phyloP scores from a whole-genome alignment of 148 eudicot species.

The Rhododendron henanense region DNA sequence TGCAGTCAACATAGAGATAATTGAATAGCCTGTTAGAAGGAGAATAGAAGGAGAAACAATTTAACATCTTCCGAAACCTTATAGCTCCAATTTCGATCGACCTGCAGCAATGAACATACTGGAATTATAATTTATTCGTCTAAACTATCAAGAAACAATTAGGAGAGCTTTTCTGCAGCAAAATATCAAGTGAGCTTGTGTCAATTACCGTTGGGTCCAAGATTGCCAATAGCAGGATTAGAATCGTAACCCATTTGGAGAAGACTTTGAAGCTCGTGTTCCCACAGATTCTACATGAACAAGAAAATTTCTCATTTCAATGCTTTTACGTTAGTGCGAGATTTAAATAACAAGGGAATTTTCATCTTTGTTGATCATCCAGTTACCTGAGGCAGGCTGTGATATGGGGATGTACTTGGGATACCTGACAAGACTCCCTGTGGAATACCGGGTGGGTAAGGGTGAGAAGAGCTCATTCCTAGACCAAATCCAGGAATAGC shows the following conservation, averaged over 20 bases:
- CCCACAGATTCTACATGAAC: slow-evolving; percentile 61
- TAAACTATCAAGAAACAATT: background rate
- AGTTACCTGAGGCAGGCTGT: slow-evolving; percentile 64
- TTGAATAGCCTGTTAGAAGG: slow-evolving; percentile 24
- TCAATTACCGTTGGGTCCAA: slow-evolving; percentile 70
- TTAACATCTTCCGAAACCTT: slow-evolving; percentile 24
- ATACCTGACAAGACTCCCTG: slow-evolving; percentile 40
- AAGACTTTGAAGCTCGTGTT: slow-evolving; percentile 70
- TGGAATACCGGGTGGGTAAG: slow-evolving; percentile 41
- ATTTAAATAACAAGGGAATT: background rate
- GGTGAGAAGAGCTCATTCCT: slow-evolving; percentile 54
- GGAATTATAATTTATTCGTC: background rate
- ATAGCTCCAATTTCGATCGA: slow-evolving; percentile 59
- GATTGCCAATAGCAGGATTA: slow-evolving; percentile 42
- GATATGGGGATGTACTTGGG: slow-evolving; percentile 46
- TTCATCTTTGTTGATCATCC: background rate
- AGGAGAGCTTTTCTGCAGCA: background rate
- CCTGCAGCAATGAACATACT: slow-evolving; percentile 31
- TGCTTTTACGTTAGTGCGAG: background rate
- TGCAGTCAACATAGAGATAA: slow-evolving; percentile 32
- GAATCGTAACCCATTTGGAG: slow-evolving; percentile 88
- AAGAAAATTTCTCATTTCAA: background rate
- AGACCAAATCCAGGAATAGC: slow-evolving; percentile 53
- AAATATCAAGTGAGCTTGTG: background rate
- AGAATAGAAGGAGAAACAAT: background rate